Percentiles rank a stretch among this genome's conserved stretches.
phyloP scores from a whole-genome alignment of 2,329 filamentous ascomycete genomes.

The Parastagonospora avenae region DNA sequence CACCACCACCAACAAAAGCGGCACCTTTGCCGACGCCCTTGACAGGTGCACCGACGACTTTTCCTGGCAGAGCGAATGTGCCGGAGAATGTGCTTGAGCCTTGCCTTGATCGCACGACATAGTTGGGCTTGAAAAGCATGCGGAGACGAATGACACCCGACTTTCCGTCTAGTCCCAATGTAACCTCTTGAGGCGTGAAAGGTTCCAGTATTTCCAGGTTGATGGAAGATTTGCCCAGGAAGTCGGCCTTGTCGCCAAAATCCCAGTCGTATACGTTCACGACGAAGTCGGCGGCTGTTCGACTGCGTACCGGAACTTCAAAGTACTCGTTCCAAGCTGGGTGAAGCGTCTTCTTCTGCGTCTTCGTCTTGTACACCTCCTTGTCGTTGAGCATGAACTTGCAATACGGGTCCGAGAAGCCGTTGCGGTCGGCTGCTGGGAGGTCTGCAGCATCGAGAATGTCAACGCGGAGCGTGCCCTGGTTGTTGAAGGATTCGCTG shows the following conservation, averaged over 20 bases:
- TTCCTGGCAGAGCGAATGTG: slow-evolving; percentile 83
- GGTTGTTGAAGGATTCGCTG: slow-evolving; percentile 98
- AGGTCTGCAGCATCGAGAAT: slow-evolving; percentile 84
- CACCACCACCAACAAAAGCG: slow-evolving; percentile 73
- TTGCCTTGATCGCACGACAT: slow-evolving; percentile 83
- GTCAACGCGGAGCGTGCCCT: slow-evolving; percentile 93
- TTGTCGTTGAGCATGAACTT: slow-evolving; percentile 90
- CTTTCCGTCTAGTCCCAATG: slow-evolving; percentile 81
- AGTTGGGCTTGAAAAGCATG: slow-evolving; percentile 90
- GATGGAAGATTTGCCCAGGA: slow-evolving; percentile 77
- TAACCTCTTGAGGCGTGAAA: slow-evolving; percentile 78
- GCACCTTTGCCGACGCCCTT: slow-evolving; percentile 85
- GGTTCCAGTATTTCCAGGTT: slow-evolving; percentile 82
- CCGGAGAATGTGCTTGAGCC: slow-evolving; percentile 92
- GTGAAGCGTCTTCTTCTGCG: slow-evolving; percentile 93
- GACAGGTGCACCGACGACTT: slow-evolving; percentile 93
- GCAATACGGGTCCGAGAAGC: slow-evolving; percentile 96
- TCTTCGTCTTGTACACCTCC: slow-evolving; percentile 93
- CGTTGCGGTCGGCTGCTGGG: slow-evolving; percentile 93
- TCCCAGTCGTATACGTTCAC: slow-evolving; percentile 94
- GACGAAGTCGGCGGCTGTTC: slow-evolving; percentile 82
- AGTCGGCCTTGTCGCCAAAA: slow-evolving; percentile 92
- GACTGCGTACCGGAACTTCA: slow-evolving; percentile 78
- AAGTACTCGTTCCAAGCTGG: slow-evolving; percentile 98
- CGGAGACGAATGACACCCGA: slow-evolving; percentile 82